phyloP scores from a whole-genome alignment of 2,329 filamentous ascomycete genomes.

The Hortaea werneckii region DNA sequence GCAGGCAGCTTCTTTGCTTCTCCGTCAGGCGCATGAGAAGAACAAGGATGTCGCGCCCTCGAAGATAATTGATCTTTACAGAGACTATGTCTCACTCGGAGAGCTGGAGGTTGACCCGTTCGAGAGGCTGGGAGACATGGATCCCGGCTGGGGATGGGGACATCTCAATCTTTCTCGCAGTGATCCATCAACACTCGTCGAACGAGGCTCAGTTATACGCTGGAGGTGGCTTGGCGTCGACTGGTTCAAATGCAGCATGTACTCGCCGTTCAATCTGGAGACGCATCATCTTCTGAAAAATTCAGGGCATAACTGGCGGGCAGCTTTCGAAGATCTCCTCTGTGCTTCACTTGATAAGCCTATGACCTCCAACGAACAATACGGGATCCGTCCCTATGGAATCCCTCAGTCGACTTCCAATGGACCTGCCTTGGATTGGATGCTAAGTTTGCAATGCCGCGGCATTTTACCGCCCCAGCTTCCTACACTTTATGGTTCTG shows the following conservation, averaged over 20 bases:
- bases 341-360: constrained; percentile 30
- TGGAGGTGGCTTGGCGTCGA: constrained; percentile 24
- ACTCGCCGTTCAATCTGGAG: constrained; percentile 47
- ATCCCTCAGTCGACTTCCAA: constrained; percentile 14
- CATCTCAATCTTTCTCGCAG: constrained; percentile 10
- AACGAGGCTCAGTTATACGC: background rate
- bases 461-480: constrained; percentile 25
- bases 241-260: constrained; percentile 35
- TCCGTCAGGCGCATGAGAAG: constrained; percentile 11
- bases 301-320: constrained; percentile 38
- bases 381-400: constrained; percentile 11
- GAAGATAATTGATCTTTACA: too few species aligned
- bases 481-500: constrained; percentile 5
- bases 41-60: constrained; percentile 6
- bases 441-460: constrained; percentile 26
- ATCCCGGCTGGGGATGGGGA: constrained; percentile 13
- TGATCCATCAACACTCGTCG: constrained; percentile 5
- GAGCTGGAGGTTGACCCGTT: constrained; percentile 15
- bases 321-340: constrained; percentile 51
- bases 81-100: too few species aligned
- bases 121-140: constrained; percentile 10
- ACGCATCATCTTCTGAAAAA: constrained; percentile 17
- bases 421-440: constrained; percentile 26
- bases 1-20: constrained; percentile 4
- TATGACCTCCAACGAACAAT: constrained; percentile 14